Percentiles rank a stretch among this genome's conserved stretches.
Conservation (phyloP, 352 stramenopile species). For the Phytophthora fragariaefolia region DNA sequence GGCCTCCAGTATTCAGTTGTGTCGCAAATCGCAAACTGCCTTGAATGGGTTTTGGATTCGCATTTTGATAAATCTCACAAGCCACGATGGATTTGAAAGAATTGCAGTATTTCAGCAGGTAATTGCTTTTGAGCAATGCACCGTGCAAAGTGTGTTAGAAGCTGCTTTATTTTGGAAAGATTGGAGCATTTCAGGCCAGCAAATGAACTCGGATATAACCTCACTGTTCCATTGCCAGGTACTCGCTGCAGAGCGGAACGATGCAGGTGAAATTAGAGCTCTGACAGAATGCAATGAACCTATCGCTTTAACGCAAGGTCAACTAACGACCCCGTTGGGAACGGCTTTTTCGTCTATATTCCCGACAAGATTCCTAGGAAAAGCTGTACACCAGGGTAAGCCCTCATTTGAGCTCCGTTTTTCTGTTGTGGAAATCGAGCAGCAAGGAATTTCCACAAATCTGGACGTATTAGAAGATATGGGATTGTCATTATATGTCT, state of each 20-base stretch:
- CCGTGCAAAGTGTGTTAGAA: conserved; percentile 10
- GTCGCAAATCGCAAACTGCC: neutral
- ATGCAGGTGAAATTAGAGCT: conserved; percentile 16
- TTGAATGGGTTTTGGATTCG: conserved; percentile 14
- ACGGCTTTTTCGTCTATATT: neutral
- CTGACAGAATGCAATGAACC: neutral
- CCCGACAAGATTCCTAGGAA: conserved; percentile 2
- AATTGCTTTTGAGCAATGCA: conserved; percentile 16
- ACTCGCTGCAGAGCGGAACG: conserved; percentile 3
- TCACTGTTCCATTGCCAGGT: conserved; percentile 18
- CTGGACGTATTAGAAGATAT: neutral
- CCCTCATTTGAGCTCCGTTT: conserved; percentile 21
- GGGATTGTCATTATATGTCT: neutral
- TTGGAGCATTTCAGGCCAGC: conserved; percentile 51
- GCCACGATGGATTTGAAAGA: conserved; percentile 22
- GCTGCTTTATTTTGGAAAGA: conserved; percentile 75
- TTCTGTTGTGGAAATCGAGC: conserved; percentile 18
- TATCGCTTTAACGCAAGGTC: conserved; percentile 14
- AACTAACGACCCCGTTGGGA: conserved; percentile 8
- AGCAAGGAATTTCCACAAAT: neutral
- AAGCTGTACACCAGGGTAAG: neutral
- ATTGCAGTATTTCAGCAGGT: conserved; percentile 13
- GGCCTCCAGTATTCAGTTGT: neutral
- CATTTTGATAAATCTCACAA: conserved; percentile 15
- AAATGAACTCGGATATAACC: neutral